phyloP scores from a whole-genome alignment of 352 stramenopile genomes.

The Phytophthora parvispora region DNA sequence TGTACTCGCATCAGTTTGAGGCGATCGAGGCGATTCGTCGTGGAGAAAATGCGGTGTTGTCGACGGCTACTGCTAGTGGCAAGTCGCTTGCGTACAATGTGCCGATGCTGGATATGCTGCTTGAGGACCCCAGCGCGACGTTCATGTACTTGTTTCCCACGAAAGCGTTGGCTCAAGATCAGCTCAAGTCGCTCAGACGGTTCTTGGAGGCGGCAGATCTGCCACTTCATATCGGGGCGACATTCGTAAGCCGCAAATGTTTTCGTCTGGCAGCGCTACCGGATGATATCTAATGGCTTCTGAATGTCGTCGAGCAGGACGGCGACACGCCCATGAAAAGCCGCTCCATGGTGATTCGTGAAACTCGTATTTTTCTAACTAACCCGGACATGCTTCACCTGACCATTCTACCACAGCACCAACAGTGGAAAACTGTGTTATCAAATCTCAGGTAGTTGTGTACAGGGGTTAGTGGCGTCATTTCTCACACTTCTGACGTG shows the following conservation, averaged over 20 bases:
- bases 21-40: slow-evolving; percentile 90
- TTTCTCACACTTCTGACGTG: neutral
- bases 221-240: slow-evolving; percentile 59
- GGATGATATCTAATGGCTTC: neutral
- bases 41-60: slow-evolving; percentile 95
- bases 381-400: slow-evolving; percentile 99
- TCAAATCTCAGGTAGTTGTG: slow-evolving; percentile 82
- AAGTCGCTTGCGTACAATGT: slow-evolving; percentile 99
- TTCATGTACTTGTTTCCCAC: slow-evolving; percentile 98
- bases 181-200: slow-evolving; percentile 91
- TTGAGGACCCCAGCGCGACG: slow-evolving; percentile 62
- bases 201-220: slow-evolving; percentile 74
- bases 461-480: neutral
- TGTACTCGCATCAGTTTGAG: slow-evolving; percentile 95
- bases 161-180: slow-evolving; percentile 99
- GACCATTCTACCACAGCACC: slow-evolving; percentile 96
- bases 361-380: slow-evolving; percentile 97
- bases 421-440: slow-evolving; percentile 92
- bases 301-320: slow-evolving; percentile 71
- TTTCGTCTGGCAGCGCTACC: neutral
- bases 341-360: slow-evolving; percentile 83
- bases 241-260: slow-evolving; percentile 56
- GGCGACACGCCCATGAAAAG: slow-evolving; percentile 95
- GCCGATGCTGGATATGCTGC: slow-evolving; percentile 89
- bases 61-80: slow-evolving; percentile 97